Conservation (phyloP, 2,329 filamentous ascomycete genomes). For the Trichothecium roseum region DNA sequence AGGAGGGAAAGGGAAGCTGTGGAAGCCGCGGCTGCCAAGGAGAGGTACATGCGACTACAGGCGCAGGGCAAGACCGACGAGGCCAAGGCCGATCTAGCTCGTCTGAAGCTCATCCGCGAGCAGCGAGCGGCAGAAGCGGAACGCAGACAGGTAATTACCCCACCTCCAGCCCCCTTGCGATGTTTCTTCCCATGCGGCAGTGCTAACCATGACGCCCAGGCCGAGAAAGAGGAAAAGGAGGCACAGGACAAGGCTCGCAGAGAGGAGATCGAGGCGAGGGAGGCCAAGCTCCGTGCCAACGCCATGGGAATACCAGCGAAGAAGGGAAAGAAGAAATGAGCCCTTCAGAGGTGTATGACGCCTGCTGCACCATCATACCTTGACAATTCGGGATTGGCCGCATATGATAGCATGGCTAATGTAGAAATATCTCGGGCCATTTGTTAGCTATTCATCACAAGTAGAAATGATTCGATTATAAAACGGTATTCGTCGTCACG, state of each 20-base stretch:
- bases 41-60: slow-evolving; percentile 84
- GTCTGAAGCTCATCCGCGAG: slow-evolving; percentile 72
- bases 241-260: slow-evolving; percentile 36
- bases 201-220: slow-evolving; percentile 27
- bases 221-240: slow-evolving; percentile 47
- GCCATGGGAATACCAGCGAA: slow-evolving; percentile 32
- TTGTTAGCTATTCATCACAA: no score
- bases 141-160: slow-evolving; percentile 70
- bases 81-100: slow-evolving; percentile 78
- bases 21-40: slow-evolving; percentile 79
- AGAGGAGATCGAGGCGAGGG: slow-evolving; percentile 41
- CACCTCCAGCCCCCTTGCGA: slow-evolving; percentile 4
- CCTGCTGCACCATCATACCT: no score
- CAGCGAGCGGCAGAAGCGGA: slow-evolving; percentile 76
- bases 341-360: no score
- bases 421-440: no score
- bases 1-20: slow-evolving; percentile 57
- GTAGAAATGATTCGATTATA: no score
- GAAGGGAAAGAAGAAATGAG: slow-evolving; percentile 34
- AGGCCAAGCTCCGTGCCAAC: slow-evolving; percentile 45
- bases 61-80: slow-evolving; percentile 95
- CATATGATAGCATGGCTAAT: no score
- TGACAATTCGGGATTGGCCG: no score
- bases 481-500: no score
- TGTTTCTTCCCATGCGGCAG: neutral